phyloP scores from a whole-genome alignment of 2,329 filamentous ascomycete species.

The Hyphodiscus sp. region DNA sequence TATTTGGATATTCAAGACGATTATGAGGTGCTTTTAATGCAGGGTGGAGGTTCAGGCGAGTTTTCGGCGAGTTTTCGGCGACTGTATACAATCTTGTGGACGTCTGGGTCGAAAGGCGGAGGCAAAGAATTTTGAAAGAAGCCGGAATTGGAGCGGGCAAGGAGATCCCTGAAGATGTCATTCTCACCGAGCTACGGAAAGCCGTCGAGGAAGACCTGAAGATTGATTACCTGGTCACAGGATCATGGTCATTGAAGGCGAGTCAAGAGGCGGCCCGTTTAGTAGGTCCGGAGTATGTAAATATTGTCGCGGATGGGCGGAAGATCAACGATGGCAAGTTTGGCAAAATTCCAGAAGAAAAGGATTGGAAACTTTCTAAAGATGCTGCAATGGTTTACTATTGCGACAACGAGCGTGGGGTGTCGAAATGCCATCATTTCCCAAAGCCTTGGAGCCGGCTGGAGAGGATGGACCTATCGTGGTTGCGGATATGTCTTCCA shows the following conservation, averaged over 20 bases:
- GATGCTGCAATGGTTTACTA: constrained; percentile 74
- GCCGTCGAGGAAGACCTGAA: constrained; percentile 65
- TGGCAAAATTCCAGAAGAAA: constrained; percentile 72
- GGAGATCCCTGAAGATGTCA: constrained; percentile 45
- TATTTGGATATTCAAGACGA: constrained; percentile 78
- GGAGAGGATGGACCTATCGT: constrained; percentile 65
- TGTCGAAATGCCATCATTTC: constrained; percentile 77
- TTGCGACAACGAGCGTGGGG: constrained; percentile 86
- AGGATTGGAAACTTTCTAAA: constrained; percentile 67
- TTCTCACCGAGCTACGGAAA: constrained; percentile 53
- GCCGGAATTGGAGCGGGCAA: constrained; percentile 40
- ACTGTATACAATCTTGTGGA: constrained; percentile 78
- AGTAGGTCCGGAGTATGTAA: constrained; percentile 71
- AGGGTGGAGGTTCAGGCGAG: constrained; percentile 77
- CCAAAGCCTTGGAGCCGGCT: constrained; percentile 52
- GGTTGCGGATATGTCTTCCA: constrained; percentile 89
- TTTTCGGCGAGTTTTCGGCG: constrained; percentile 87
- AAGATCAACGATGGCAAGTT: constrained; percentile 72
- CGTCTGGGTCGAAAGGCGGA: constrained; percentile 70
- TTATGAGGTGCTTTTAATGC: constrained; percentile 86
- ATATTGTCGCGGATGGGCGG: constrained; percentile 66
- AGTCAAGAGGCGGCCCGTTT: constrained; percentile 75
- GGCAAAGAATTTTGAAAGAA: constrained; percentile 51
- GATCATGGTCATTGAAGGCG: constrained; percentile 86
- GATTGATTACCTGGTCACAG: constrained; percentile 84